Evolutionary conservation across 345 rosid species (phyloP), one percentile per base, ranked within the genome.

Genomic region (Rubroshorea leprosula): DNA sequence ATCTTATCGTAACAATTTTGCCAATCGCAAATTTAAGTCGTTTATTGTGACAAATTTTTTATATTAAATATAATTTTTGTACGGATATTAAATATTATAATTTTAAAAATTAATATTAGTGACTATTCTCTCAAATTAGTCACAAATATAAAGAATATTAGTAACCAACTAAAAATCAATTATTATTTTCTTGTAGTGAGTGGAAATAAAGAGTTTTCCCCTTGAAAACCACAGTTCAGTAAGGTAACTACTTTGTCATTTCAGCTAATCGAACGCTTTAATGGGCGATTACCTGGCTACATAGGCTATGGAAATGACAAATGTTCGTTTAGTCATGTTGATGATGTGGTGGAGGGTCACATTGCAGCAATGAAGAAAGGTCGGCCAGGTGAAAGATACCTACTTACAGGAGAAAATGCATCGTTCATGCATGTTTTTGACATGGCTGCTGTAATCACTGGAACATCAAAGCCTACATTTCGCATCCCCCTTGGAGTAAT

Each of bases 401-500:
- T 86, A 13, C 98, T 92, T 17, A 77, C 96, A 0, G 96, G 98
- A 21, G 96, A 92, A 66, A 92, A 86, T 60, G 89, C 89, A 44
- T 84, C 98, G 5, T 84, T 86, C 50, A 76, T 35, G 67, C 83
- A 56, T 31, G 76, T 86, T 38, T 88, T 92, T 51, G 86, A 92
- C 68, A 61, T 92, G 64, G 85, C 87, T 70, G 96, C 96, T 27
- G 54, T 80, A 44, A 72, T 88, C 63, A 80, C 93, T 26, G 72
- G 58, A 65, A 86, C 93, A 19, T 72, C 65, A 5, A 84, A 47
- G 61, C 96, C 95, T 16, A 80, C 52, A 48, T 82, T 89, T 51
- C 61, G 56, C 71, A 72, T 89, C 67, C 98, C 95, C 1, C 68
- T 92, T 1, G 76, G 84, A 87, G 27, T 58, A 14, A 79, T 84